A percentile compares a stretch with the other conserved stretches of the same genome.
Conservation (phyloP, 805 yeast genomes). For the Kuraishia cidri region DNA sequence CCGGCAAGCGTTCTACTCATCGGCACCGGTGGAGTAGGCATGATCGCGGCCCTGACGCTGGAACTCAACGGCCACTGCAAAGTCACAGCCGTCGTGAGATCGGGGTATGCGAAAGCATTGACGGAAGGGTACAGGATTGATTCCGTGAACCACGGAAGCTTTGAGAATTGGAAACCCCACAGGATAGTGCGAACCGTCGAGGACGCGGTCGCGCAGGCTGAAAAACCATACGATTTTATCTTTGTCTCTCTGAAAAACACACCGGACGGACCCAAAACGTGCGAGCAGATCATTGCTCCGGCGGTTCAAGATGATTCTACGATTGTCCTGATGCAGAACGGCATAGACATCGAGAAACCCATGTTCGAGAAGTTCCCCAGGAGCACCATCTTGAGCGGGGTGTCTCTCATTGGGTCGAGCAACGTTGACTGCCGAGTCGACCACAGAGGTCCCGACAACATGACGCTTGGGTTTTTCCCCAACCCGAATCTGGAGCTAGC, state of each 20-base stretch:
- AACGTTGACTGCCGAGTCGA: slow-evolving; percentile 36
- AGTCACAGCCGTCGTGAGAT: slow-evolving; percentile 52
- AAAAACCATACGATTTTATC: slow-evolving; percentile 37
- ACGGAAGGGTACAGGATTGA: slow-evolving; percentile 46
- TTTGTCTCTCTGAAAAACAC: slow-evolving; percentile 51
- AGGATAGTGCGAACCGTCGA: slow-evolving; percentile 27
- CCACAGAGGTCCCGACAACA: slow-evolving; percentile 41
- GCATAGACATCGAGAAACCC: slow-evolving; percentile 27
- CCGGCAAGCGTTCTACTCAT: slow-evolving; percentile 50
- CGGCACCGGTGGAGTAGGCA: slow-evolving; percentile 86
- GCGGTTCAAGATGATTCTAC: slow-evolving; percentile 18
- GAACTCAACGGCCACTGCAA: slow-evolving; percentile 31
- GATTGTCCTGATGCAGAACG: slow-evolving; percentile 27
- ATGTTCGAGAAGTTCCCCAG: slow-evolving; percentile 21
- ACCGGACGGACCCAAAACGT: slow-evolving; percentile 40
- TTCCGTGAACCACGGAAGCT: slow-evolving; percentile 50
- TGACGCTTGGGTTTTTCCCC: slow-evolving; percentile 41
- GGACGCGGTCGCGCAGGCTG: slow-evolving; percentile 29
- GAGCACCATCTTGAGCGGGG: slow-evolving; percentile 23
- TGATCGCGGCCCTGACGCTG: slow-evolving; percentile 62
- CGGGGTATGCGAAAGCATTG: slow-evolving; percentile 46
- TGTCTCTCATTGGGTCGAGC: slow-evolving; percentile 43
- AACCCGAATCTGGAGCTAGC: slow-evolving; percentile 24
- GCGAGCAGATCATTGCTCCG: slow-evolving; percentile 31
- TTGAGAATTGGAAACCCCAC: slow-evolving; percentile 46